A percentile compares a stretch with the other conserved stretches of the same genome.
Conservation (phyloP, 2,329 filamentous ascomycete species). For the Fusarium devonianum region DNA sequence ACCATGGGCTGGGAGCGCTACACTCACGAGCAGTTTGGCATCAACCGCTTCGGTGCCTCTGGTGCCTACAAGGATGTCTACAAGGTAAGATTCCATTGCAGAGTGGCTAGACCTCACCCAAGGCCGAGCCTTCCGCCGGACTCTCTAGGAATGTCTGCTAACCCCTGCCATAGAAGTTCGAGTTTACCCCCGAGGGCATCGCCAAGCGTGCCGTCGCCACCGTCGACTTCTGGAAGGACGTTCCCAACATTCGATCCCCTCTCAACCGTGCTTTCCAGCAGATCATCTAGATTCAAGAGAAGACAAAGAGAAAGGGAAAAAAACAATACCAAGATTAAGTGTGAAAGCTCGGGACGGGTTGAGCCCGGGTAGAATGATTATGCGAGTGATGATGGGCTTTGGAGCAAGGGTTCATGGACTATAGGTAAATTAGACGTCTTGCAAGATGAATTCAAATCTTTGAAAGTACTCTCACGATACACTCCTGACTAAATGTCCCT, state of each 20-base stretch:
- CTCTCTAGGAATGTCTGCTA: conserved; percentile 40
- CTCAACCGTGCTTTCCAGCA: conserved; percentile 98
- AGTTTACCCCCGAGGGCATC: conserved; percentile 97
- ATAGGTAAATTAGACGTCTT: conserved; percentile 39
- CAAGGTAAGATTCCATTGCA: conserved; percentile 70
- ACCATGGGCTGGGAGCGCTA: conserved; percentile 99
- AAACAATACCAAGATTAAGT: conserved; percentile 23
- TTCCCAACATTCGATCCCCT: conserved; percentile 88
- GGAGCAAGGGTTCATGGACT: conserved; percentile 37
- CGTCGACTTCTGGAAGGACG: conserved; percentile 96
- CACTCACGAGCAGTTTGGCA: conserved; percentile 98
- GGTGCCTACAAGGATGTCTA: conserved; percentile 98
- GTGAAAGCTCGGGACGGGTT: conserved; percentile 15
- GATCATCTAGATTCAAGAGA: conserved; percentile 72
- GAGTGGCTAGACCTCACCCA: conserved; percentile 7
- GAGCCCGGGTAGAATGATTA: conserved; percentile 34
- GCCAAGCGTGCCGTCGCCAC: conserved; percentile 93
- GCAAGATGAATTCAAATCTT: conserved; percentile 41
- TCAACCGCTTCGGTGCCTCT: conserved; percentile 98
- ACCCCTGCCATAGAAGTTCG: conserved; percentile 80
- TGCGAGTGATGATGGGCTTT: conserved; percentile 37
- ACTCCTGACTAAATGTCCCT: too few species aligned
- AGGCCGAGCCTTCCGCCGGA: neutral
- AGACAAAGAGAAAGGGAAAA: conserved; percentile 26
- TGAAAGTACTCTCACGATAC: too few species aligned